A percentile compares a stretch with the other conserved stretches of the same genome.
phyloP scores from a whole-genome alignment of 2,329 filamentous ascomycete species.

The Cladosporium sp. region DNA sequence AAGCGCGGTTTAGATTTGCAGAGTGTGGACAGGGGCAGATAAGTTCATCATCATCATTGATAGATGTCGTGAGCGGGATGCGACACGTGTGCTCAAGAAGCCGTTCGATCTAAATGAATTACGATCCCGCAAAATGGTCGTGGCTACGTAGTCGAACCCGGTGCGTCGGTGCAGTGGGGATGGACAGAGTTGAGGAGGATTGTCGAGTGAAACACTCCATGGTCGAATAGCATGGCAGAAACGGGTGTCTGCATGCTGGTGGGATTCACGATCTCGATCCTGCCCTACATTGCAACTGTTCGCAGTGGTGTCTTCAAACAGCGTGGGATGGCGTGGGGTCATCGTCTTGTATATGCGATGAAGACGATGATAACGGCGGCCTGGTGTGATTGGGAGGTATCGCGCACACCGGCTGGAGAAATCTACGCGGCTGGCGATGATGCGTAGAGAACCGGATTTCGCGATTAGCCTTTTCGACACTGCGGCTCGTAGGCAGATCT shows the following conservation, averaged over 20 bases:
- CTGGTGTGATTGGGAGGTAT: neutral
- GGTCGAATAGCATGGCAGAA: neutral
- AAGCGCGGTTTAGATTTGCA: no score
- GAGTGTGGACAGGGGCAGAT: no score
- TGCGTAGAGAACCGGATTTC: neutral
- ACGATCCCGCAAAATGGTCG: no score
- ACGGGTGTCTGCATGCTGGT: neutral
- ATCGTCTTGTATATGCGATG: neutral
- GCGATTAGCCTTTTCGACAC: no score
- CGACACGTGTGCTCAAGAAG: no score
- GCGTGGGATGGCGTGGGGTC: conserved; percentile 4
- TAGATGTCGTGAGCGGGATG: no score
- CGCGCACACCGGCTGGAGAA: no score
- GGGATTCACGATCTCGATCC: conserved; percentile 3
- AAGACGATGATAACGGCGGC: neutral
- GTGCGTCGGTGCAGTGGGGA: no score
- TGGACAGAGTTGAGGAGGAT: neutral
- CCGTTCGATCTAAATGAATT: no score
- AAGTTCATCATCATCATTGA: no score
- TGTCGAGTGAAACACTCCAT: neutral
- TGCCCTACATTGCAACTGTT: neutral
- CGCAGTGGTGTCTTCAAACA: neutral
- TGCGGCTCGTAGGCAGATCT: no score
- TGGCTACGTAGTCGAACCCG: no score
- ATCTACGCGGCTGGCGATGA: neutral